Conservation (phyloP, 2,329 filamentous ascomycete genomes). For the Metarhizium rileyi region DNA sequence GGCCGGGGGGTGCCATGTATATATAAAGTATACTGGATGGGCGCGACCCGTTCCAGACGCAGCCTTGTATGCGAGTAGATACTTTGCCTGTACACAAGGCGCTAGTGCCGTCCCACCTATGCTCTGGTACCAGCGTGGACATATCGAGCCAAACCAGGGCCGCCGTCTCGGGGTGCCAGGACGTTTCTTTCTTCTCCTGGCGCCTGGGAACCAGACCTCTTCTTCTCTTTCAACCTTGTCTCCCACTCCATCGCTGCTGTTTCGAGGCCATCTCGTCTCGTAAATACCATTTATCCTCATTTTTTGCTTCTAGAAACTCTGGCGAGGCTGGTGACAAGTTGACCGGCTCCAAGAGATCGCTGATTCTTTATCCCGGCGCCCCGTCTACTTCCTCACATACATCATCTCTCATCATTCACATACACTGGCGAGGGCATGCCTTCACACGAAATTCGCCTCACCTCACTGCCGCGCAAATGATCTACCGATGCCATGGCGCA, state of each 20-base stretch:
- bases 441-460: conserved; percentile 19
- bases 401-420: conserved; percentile 7
- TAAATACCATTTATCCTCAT: conserved; percentile 12
- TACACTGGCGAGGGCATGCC: conserved; percentile 17
- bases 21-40: conserved; percentile 20
- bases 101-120: conserved; percentile 28
- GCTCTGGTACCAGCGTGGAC: conserved; percentile 23
- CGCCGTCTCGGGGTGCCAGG: conserved; percentile 26
- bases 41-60: conserved; percentile 2
- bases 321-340: neutral
- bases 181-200: conserved; percentile 29
- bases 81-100: conserved; percentile 16
- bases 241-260: conserved; percentile 19
- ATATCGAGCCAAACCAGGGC: conserved; percentile 25
- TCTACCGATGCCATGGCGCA: conserved; percentile 28
- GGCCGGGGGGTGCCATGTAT: conserved; percentile 22
- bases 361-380: neutral
- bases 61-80: conserved; percentile 14
- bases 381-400: conserved; percentile 1
- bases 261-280: conserved; percentile 15
- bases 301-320: neutral
- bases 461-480: conserved; percentile 25
- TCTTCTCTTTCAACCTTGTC: conserved; percentile 24
- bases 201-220: conserved; percentile 23
- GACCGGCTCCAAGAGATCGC: neutral